A percentile compares a stretch with the other conserved stretches of the same genome.
Evolutionary conservation across 305 asterid genomes (phyloP).

Genomic region (Fraxinus velutina): DNA sequence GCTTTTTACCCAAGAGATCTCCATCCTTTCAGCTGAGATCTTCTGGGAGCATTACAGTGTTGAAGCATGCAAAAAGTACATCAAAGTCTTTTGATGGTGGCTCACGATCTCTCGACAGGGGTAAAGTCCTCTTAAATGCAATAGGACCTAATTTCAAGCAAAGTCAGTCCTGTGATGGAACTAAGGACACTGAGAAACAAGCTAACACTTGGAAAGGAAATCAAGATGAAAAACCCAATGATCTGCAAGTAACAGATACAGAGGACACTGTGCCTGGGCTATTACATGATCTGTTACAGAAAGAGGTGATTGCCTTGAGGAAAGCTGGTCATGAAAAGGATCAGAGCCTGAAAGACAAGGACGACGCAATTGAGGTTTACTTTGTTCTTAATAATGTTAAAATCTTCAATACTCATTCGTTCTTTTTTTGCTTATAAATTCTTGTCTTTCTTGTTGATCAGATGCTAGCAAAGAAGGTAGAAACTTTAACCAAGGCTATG

Average conservation of each 20-base stretch:
- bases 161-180: conserved; percentile 89
- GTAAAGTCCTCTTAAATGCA: conserved; percentile 80
- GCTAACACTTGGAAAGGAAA: conserved; percentile 69
- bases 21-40: conserved; percentile 93
- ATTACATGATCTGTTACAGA: conserved; percentile 76
- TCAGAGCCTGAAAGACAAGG: conserved; percentile 97
- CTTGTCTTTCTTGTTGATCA: conserved; percentile 26
- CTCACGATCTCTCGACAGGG: conserved; percentile 76
- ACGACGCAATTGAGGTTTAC: conserved; percentile 91
- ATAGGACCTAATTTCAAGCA: conserved; percentile 85
- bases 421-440: conserved; percentile 7
- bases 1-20: conserved; percentile 85
- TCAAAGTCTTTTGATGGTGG: conserved; percentile 99
- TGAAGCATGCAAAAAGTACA: conserved; percentile 96
- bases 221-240: conserved; percentile 64
- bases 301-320: conserved; percentile 85
- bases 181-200: conserved; percentile 66
- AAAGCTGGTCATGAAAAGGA: conserved; percentile 94
- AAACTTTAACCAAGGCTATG: conserved; percentile 94
- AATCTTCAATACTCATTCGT: neutral
- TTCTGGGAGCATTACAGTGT: conserved; percentile 75
- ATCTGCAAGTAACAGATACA: conserved; percentile 50
- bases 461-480: conserved; percentile 99
- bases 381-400: conserved; percentile 19
- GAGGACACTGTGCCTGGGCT: conserved; percentile 82